Conservation (phyloP, 768 basidiomycete genomes). For the Pleurotus tuoliensis region DNA sequence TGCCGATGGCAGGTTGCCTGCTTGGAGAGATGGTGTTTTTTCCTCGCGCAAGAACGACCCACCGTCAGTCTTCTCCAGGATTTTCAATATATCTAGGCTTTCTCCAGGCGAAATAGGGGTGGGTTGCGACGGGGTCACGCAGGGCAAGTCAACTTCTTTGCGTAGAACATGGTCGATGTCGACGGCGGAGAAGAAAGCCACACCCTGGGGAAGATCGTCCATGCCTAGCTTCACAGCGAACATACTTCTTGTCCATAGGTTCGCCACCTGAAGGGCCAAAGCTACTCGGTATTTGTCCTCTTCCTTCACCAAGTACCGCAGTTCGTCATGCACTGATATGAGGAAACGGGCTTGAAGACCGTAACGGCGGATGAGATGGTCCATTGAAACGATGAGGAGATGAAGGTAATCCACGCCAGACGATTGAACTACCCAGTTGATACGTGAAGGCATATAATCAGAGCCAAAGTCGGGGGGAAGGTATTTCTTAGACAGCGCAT, state of each 20-base stretch:
- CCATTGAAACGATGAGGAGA: conserved; percentile 93
- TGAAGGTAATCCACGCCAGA: conserved; percentile 98
- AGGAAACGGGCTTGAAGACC: conserved; percentile 88
- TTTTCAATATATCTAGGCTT: conserved; percentile 63
- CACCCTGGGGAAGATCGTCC: conserved; percentile 92
- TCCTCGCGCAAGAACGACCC: conserved; percentile 66
- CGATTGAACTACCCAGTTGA: conserved; percentile 99
- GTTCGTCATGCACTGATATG: conserved; percentile 95
- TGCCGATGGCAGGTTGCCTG: conserved; percentile 43
- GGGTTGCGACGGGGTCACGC: conserved; percentile 91
- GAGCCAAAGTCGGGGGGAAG: conserved; percentile 76
- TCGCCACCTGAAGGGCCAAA: conserved; percentile 90
- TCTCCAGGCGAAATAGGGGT: conserved; percentile 83
- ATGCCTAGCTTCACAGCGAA: conserved; percentile 94
- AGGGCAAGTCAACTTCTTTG: conserved; percentile 96
- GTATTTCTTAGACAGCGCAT: conserved; percentile 87
- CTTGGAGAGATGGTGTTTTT: no score
- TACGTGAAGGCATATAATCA: conserved; percentile 92
- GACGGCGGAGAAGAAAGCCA: conserved; percentile 96
- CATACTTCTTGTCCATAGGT: conserved; percentile 89
- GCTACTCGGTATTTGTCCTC: conserved; percentile 88
- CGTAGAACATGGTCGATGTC: conserved; percentile 88
- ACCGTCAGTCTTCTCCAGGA: conserved; percentile 65
- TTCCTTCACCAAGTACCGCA: conserved; percentile 89
- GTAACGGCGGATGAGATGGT: conserved; percentile 77